A percentile compares a stretch with the other conserved stretches of the same genome.
These are phyloP conservation scores for Candida endomychidarum DNA, from an alignment of 805 yeast species.

Conservation along the genomic window DNA sequence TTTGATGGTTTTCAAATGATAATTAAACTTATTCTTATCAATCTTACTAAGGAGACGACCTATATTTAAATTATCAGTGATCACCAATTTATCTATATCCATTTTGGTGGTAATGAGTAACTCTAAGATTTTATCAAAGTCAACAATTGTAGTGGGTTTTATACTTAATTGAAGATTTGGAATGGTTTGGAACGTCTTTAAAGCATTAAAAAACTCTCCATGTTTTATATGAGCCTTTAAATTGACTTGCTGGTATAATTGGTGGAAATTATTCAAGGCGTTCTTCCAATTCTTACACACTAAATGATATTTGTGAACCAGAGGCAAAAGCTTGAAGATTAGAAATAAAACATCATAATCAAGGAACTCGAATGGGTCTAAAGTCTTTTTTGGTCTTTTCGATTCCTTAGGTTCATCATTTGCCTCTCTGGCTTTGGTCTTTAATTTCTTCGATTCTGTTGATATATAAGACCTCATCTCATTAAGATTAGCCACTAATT, in stretches of 20 bases:
- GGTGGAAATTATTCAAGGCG: constrained; percentile 25
- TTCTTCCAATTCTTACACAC: constrained; percentile 37
- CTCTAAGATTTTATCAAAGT: constrained; percentile 30
- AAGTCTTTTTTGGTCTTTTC: constrained; percentile 1
- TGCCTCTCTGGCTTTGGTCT: background rate
- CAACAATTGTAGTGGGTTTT: constrained; percentile 24
- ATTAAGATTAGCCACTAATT: constrained; percentile 24
- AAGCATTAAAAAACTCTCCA: constrained; percentile 31
- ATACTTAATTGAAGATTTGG: constrained; percentile 19
- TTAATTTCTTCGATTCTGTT: constrained; percentile 1
- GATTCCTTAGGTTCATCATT: too few species aligned
- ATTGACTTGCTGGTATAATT: constrained; percentile 22
- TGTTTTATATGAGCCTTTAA: constrained; percentile 26
- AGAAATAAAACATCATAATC: constrained; percentile 31
- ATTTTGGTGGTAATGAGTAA: constrained; percentile 24
- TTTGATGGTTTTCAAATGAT: constrained; percentile 21
- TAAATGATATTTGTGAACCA: constrained; percentile 27
- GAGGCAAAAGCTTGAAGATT: constrained; percentile 23
- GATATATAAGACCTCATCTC: constrained; percentile 21
- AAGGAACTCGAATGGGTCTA: constrained; percentile 29
- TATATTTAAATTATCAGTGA: constrained; percentile 27
- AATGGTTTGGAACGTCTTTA: constrained; percentile 27
- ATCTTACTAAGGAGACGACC: constrained; percentile 25
- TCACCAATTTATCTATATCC: constrained; percentile 24
- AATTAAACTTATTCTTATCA: constrained; percentile 27